Conservation (phyloP, 2,329 filamentous ascomycete genomes). For the Botrytis fragariae region DNA sequence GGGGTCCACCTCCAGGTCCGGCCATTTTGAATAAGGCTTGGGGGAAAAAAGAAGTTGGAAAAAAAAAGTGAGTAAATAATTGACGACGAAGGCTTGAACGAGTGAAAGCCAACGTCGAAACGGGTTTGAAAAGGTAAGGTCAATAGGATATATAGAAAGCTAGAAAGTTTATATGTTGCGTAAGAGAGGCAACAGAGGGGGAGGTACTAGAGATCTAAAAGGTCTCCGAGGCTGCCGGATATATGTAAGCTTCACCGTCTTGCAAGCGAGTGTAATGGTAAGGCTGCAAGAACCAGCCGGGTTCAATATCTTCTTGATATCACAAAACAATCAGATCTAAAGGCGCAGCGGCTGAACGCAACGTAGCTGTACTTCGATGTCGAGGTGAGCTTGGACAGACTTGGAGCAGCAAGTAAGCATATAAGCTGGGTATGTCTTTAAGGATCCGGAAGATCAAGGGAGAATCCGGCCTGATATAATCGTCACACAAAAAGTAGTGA, state of each 20-base stretch:
- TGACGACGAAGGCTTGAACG: constrained; percentile 41
- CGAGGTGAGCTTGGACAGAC: constrained; percentile 17
- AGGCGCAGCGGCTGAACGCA: constrained; percentile 34
- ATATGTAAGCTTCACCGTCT: constrained; percentile 30
- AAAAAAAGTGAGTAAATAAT: constrained; percentile 22
- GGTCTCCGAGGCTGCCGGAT: constrained; percentile 32
- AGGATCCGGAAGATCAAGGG: constrained; percentile 4
- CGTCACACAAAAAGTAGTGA: constrained; percentile 18
- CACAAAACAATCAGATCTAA: constrained; percentile 26
- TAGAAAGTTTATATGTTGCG: constrained; percentile 16
- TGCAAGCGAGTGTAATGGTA: constrained; percentile 34
- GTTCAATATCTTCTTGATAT: constrained; percentile 19
- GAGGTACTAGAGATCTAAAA: constrained; percentile 26
- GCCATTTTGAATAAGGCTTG: constrained; percentile 61
- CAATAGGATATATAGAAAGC: constrained; percentile 18
- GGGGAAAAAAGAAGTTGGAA: constrained; percentile 23
- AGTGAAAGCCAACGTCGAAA: constrained; percentile 39
- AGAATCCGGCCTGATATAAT: constrained; percentile 21
- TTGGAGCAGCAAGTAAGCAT: constrained; percentile 31
- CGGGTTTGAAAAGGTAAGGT: constrained; percentile 26
- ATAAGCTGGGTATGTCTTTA: constrained; percentile 22
- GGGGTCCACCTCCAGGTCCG: constrained; percentile 91
- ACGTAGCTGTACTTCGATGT: constrained; percentile 32
- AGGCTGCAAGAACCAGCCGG: constrained; percentile 31
- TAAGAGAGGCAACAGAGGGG: constrained; percentile 22